Conservation (phyloP, 202 grass and related monocot genomes). For the Panicum virgatum region DNA sequence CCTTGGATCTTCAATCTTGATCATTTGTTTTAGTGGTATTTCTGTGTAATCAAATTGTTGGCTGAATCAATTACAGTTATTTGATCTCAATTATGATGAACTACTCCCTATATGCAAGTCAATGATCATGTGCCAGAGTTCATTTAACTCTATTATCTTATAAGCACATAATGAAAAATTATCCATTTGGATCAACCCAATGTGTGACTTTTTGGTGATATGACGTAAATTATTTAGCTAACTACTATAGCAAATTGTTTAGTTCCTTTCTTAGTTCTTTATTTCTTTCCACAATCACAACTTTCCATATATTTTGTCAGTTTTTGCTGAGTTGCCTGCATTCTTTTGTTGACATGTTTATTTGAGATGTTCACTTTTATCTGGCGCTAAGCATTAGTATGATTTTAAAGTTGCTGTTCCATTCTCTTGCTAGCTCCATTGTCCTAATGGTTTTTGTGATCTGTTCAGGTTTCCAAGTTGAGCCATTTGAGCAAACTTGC, state of each 20-base stretch:
- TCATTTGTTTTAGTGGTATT: not conserved
- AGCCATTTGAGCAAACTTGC: conserved; percentile 96
- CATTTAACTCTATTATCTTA: not conserved
- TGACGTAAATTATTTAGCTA: not conserved
- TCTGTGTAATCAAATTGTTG: conserved; percentile 23
- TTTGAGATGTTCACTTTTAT: not conserved
- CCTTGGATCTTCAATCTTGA: not conserved
- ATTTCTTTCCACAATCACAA: not conserved
- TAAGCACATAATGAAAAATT: not conserved
- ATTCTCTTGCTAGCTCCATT: not conserved
- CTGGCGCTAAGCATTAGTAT: not conserved
- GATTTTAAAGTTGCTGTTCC: not conserved
- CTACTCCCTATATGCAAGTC: conserved; percentile 4
- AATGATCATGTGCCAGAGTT: conserved; percentile 6
- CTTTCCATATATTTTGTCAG: not conserved
- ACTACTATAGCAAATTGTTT: conserved; percentile 2
- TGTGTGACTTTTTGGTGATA: conserved; percentile 24
- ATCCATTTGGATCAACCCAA: conserved; percentile 20
- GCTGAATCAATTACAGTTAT: conserved; percentile 37
- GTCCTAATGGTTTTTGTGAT: conserved; percentile 19
- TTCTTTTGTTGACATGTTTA: conserved; percentile 14
- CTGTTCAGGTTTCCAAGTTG: conserved; percentile 88
- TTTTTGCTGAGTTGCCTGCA: not conserved
- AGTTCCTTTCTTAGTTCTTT: not conserved
- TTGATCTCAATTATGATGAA: conserved; percentile 28